Base-by-base conservation (phyloP, 2,329 filamentous ascomycete genomes). In the Pestalotiopsis sp. region DNA sequence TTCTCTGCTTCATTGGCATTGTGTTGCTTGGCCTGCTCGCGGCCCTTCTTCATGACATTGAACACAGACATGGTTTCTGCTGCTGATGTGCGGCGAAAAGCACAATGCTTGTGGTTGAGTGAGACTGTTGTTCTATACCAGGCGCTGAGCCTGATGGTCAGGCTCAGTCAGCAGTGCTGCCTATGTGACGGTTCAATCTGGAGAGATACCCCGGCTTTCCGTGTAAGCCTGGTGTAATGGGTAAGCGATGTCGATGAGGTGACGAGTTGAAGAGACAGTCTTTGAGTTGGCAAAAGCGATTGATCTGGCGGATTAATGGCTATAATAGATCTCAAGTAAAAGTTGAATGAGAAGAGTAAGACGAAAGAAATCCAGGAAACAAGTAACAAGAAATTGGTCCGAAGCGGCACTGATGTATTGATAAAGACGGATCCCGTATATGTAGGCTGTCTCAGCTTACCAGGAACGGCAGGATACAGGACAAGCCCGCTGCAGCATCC, bases 21-120 rank as follows among this genome's bases (percentile, higher is more conserved):
- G 69, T 85, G 81, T 64, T 89, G 84, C 76, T 89, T 88, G 71
- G 87, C 85, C 66, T 87, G 84, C 74, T 87, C 83, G 69, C 85
- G 84, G 71, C 84, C 84, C 71, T 80, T 81, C 74, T 80, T 85
- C 75, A 90, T 82, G 68, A 84, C 81, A 4, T 83, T 85, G 74
- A 90, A 87, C 70, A 91, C 83, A 58, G 88, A 86, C 89, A 90
- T 90, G 69, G 31, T 65, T 25, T 45, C 20, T n/a, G 59, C 6
- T 41, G 59, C 2, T 39, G 17, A 5, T 9, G 45, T 7, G 52
- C 5, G 39, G 39, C 11, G 45, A 9, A 20, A n/a, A n/a, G 45
- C 41, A 45, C 58, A 59, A 56, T 58, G 4, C 12, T 17, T 12
- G 41, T n/a, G 27, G 39, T 25, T 11, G 11, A 9, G 45, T 23